These are phyloP conservation scores for Cutaneotrichosporon sp. DNA, from an alignment of 1,284 basidiomycete genomes.

Conservation along the genomic window DNA sequence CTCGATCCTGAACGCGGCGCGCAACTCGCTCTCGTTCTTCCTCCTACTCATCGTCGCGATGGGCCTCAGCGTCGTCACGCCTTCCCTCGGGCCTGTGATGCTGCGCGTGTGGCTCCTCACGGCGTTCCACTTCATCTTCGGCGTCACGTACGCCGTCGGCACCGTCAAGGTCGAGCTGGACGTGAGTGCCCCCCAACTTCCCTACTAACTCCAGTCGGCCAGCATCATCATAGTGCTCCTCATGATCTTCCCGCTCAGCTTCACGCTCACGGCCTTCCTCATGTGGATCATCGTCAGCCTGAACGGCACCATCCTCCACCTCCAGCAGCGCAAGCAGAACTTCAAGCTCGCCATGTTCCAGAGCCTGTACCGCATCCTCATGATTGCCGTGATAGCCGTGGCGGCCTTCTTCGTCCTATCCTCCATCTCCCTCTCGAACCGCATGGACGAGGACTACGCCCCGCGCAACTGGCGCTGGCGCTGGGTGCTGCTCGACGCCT, in stretches of 20 bases:
- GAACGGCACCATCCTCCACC: constrained; percentile 82
- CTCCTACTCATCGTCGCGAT: constrained; percentile 88
- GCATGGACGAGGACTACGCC: constrained; percentile 88
- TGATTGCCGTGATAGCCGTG: constrained; percentile 79
- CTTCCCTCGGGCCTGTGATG: constrained; percentile 52
- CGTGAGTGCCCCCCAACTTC: constrained; percentile 32
- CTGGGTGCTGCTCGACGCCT: constrained; percentile 98
- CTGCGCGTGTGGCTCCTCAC: constrained; percentile 50
- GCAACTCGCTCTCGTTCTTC: constrained; percentile 92
- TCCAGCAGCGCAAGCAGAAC: constrained; percentile 78
- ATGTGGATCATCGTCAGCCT: constrained; percentile 93
- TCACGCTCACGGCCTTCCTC: constrained; percentile 90
- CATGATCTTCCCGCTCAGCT: constrained; percentile 89
- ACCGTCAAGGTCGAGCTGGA: constrained; percentile 90
- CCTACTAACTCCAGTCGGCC: constrained; percentile 58
- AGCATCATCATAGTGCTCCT: constrained; percentile 74
- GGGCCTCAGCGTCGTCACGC: constrained; percentile 72
- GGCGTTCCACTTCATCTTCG: constrained; percentile 80
- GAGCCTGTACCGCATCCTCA: constrained; percentile 81
- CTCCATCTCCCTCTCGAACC: constrained; percentile 84
- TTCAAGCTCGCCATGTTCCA: constrained; percentile 87
- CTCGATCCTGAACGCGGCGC: constrained; percentile 82
- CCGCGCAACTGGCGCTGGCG: constrained; percentile 90
- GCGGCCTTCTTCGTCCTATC: constrained; percentile 90
- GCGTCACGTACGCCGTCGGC: constrained; percentile 87